These are phyloP conservation scores for Cercospora beticola DNA, from an alignment of 2,329 filamentous ascomycete genomes.

Conservation along the genomic window DNA sequence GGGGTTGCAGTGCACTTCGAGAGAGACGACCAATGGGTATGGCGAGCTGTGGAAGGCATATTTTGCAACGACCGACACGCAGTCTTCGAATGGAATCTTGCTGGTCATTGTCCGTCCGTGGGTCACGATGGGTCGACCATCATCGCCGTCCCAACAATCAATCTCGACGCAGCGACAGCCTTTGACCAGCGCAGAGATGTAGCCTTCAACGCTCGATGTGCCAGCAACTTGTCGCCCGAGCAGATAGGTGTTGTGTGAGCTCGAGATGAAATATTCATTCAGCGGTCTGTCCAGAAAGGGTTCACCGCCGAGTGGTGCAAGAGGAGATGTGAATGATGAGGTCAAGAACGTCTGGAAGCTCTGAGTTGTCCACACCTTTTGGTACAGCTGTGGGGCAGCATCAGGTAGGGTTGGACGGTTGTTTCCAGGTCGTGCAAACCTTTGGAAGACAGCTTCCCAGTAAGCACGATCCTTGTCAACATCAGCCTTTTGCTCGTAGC, in stretches of 20 bases:
- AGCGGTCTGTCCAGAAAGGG: slow-evolving; percentile 72
- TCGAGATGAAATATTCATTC: slow-evolving; percentile 97
- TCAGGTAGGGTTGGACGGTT: slow-evolving; percentile 47
- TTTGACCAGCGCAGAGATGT: slow-evolving; percentile 81
- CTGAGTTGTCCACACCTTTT: slow-evolving; percentile 69
- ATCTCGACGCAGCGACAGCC: slow-evolving; percentile 96
- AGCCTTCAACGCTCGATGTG: slow-evolving; percentile 89
- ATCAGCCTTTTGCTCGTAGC: slow-evolving; percentile 71
- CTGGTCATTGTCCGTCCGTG: slow-evolving; percentile 89
- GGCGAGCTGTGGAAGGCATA: slow-evolving; percentile 87
- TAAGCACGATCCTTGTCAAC: slow-evolving; percentile 62
- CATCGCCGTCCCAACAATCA: slow-evolving; percentile 93
- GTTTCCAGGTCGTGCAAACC: slow-evolving; percentile 29
- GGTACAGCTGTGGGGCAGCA: slow-evolving; percentile 44
- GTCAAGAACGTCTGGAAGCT: slow-evolving; percentile 76
- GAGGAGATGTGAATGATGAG: slow-evolving; percentile 50
- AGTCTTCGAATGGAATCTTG: slow-evolving; percentile 84
- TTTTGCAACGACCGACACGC: slow-evolving; percentile 88
- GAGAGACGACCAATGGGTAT: slow-evolving; percentile 88
- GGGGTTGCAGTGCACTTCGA: slow-evolving; percentile 89
- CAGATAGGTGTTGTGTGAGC: slow-evolving; percentile 97
- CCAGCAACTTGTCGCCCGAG: slow-evolving; percentile 86
- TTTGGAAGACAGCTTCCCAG: slow-evolving; percentile 70
- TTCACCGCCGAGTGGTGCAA: slow-evolving; percentile 29
- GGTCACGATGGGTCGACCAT: slow-evolving; percentile 84